phyloP scores from a whole-genome alignment of 257 asterid genomes.

The Striga asiatica region DNA sequence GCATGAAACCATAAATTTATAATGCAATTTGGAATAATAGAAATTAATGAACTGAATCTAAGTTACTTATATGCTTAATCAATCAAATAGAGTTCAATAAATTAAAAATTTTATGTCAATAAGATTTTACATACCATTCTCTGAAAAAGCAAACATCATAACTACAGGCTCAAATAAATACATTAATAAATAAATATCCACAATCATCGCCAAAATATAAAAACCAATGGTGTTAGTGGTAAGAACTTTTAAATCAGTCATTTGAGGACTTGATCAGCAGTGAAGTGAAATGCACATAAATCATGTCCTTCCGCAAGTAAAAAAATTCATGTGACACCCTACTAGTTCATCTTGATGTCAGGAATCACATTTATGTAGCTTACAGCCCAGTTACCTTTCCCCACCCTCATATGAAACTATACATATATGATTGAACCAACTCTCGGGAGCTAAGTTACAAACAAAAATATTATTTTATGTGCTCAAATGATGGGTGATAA shows the following conservation, averaged over 20 bases:
- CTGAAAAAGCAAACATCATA: too few relatives aligned
- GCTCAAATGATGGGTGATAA: background rate
- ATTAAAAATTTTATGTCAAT: too few relatives aligned
- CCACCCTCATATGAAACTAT: background rate
- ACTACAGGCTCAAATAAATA: background rate
- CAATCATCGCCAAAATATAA: background rate
- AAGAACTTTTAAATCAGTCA: background rate
- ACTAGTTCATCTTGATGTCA: slow-evolving; percentile 1
- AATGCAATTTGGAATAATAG: too few relatives aligned
- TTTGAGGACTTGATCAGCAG: background rate
- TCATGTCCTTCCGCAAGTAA: background rate
- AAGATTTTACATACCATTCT: too few relatives aligned
- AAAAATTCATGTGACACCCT: background rate
- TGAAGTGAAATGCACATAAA: background rate
- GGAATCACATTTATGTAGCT: background rate
- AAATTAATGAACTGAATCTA: background rate
- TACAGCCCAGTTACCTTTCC: background rate
- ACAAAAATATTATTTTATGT: background rate
- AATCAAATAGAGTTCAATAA: background rate
- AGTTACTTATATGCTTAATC: background rate
- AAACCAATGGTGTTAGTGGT: background rate
- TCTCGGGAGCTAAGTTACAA: background rate
- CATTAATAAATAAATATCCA: background rate
- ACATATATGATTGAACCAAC: background rate
- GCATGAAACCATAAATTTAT: too few relatives aligned